Conservation (phyloP, 2,329 filamentous ascomycete species). For the Aspergillus sp. region DNA sequence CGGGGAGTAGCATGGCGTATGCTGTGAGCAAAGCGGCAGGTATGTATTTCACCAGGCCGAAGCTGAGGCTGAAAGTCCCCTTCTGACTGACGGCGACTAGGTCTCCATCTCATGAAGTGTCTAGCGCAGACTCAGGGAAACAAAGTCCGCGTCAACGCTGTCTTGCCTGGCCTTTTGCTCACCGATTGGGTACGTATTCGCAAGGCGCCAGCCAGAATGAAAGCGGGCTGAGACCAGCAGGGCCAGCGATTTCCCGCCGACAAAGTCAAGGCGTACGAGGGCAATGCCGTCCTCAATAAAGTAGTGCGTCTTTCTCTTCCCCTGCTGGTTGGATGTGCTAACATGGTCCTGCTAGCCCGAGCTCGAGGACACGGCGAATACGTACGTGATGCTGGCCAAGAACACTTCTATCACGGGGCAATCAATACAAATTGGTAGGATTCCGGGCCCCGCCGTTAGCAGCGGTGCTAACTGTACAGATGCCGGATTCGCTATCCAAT, state of each 20-base stretch:
- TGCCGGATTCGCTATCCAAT: constrained; percentile 24
- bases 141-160: constrained; percentile 55
- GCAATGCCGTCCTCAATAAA: constrained; percentile 52
- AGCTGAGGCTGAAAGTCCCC: background rate
- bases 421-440: constrained; percentile 34
- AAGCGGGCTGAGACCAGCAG: constrained; percentile 17
- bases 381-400: constrained; percentile 32
- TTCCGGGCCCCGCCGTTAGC: background rate
- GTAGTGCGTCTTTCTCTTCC: constrained; percentile 32
- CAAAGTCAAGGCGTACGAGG: constrained; percentile 43
- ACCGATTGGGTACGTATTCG: constrained; percentile 53
- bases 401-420: constrained; percentile 41
- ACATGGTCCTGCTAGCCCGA: constrained; percentile 21
- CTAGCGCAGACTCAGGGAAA: constrained; percentile 53
- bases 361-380: constrained; percentile 34
- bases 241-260: constrained; percentile 51
- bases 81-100: constrained; percentile 17
- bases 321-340: constrained; percentile 1
- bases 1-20: constrained; percentile 58
- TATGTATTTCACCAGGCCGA: constrained; percentile 13
- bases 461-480: constrained; percentile 16
- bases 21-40: constrained; percentile 68
- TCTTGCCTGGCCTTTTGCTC: constrained; percentile 54
- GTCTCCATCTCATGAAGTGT: constrained; percentile 57
- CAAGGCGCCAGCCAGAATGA: background rate